phyloP scores from a whole-genome alignment of 805 yeast species.

The Zygosaccharomyces lentus region DNA sequence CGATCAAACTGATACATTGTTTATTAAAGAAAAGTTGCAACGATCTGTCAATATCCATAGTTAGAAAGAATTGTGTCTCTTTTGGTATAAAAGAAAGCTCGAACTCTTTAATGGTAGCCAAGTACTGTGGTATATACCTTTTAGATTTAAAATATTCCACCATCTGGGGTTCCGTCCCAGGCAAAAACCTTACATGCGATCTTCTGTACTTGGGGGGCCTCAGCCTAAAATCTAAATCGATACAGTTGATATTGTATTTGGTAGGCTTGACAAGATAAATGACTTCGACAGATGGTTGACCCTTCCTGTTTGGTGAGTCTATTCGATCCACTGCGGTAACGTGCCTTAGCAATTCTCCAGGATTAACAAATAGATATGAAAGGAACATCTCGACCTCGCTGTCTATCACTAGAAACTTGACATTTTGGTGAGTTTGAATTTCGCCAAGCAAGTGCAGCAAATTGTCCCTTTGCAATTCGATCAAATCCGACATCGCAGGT shows the following conservation, averaged over 20 bases:
- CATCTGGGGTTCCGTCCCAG: constrained; percentile 44
- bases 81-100: constrained; percentile 56
- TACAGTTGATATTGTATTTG: constrained; percentile 64
- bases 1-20: constrained; percentile 57
- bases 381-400: constrained; percentile 48
- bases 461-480: constrained; percentile 38
- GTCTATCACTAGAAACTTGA: constrained; percentile 55
- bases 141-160: constrained; percentile 30
- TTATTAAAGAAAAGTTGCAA: constrained; percentile 69
- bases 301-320: constrained; percentile 52
- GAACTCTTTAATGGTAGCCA: constrained; percentile 38
- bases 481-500: constrained; percentile 36
- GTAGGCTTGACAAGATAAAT: constrained; percentile 74
- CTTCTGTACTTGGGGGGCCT: constrained; percentile 67
- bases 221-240: constrained; percentile 65
- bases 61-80: constrained; percentile 61
- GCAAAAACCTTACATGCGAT: constrained; percentile 70
- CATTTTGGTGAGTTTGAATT: constrained; percentile 42
- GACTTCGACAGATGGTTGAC: constrained; percentile 67
- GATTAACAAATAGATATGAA: constrained; percentile 40
- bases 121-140: constrained; percentile 27
- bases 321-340: constrained; percentile 63
- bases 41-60: constrained; percentile 59
- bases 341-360: constrained; percentile 45
- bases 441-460: constrained; percentile 38